Percentiles rank a stretch among this genome's conserved stretches.
Conservation (phyloP, 805 yeast species). For the Pichia occidentalis region DNA sequence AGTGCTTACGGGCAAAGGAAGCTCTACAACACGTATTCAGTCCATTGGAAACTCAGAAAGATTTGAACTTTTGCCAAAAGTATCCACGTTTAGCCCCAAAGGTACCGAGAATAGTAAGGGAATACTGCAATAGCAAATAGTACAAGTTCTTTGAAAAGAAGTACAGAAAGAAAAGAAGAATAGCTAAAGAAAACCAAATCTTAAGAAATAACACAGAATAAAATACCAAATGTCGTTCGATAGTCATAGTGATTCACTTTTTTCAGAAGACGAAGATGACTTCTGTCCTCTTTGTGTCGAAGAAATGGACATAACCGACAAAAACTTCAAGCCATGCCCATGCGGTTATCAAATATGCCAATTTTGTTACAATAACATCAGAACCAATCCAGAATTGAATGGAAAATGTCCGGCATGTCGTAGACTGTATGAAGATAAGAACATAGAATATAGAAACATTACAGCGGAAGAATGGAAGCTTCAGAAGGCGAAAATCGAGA, state of each 20-base stretch:
- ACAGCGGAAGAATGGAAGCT: slow-evolving; percentile 81
- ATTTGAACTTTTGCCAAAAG: no score
- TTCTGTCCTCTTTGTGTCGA: slow-evolving; percentile 93
- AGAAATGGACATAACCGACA: slow-evolving; percentile 94
- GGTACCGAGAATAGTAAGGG: no score
- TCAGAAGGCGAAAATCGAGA: slow-evolving; percentile 75
- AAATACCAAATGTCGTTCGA: slow-evolving; percentile 17
- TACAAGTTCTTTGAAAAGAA: not conserved
- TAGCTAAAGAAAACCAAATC: slow-evolving; percentile 7
- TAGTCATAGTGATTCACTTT: slow-evolving; percentile 44
- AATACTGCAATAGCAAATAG: not conserved
- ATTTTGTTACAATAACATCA: slow-evolving; percentile 93
- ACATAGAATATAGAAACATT: slow-evolving; percentile 77
- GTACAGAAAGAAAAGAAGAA: not conserved
- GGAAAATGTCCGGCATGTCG: slow-evolving; percentile 98
- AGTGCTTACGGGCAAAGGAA: no score
- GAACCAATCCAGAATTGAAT: slow-evolving; percentile 90
- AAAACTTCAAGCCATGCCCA: slow-evolving; percentile 97
- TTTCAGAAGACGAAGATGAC: slow-evolving; percentile 70
- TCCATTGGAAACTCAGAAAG: no score
- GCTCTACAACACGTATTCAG: no score
- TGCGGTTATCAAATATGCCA: slow-evolving; percentile 99
- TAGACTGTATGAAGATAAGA: slow-evolving; percentile 85
- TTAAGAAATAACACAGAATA: no score
- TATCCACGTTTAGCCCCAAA: no score